phyloP scores from a whole-genome alignment of 192 early-diverging fungal genomes.

The Coemansia sp. region DNA sequence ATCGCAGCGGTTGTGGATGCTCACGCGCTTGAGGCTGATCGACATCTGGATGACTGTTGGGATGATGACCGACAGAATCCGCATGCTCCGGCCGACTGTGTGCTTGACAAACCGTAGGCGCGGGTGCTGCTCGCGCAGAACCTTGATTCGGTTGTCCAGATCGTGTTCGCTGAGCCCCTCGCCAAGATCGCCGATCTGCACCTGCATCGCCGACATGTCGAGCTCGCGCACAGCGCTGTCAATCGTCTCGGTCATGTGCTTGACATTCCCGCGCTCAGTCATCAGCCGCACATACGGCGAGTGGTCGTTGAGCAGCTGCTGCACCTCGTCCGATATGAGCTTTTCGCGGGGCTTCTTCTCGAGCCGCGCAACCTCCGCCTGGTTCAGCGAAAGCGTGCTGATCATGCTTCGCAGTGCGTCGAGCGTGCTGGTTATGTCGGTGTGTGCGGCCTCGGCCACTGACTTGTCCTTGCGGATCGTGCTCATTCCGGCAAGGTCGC shows the following conservation, averaged over 20 bases:
- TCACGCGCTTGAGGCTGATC: conserved; percentile 34
- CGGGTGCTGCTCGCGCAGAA: conserved; percentile 31
- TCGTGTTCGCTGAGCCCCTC: conserved; percentile 27
- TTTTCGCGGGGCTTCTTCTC: conserved; percentile 50
- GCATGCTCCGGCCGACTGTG: conserved; percentile 27
- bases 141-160: conserved; percentile 28
- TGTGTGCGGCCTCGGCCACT: conserved; percentile 41
- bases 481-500: conserved; percentile 47
- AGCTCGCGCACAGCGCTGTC: conserved; percentile 39
- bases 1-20: conserved; percentile 9
- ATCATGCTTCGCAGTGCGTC: conserved; percentile 45
- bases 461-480: conserved; percentile 55
- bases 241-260: conserved; percentile 25
- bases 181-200: conserved; percentile 47
- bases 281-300: conserved; percentile 42
- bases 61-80: conserved; percentile 39
- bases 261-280: conserved; percentile 36
- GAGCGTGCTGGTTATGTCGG: conserved; percentile 43
- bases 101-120: conserved; percentile 22
- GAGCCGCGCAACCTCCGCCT: conserved; percentile 31
- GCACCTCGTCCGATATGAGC: conserved; percentile 43
- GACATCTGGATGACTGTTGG: conserved; percentile 48
- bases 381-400: conserved; percentile 27
- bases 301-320: conserved; percentile 30
- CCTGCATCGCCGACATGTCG: conserved; percentile 47